Evolutionary conservation across 306 rosid species (phyloP).

Genomic region (Castanospermum australe): DNA sequence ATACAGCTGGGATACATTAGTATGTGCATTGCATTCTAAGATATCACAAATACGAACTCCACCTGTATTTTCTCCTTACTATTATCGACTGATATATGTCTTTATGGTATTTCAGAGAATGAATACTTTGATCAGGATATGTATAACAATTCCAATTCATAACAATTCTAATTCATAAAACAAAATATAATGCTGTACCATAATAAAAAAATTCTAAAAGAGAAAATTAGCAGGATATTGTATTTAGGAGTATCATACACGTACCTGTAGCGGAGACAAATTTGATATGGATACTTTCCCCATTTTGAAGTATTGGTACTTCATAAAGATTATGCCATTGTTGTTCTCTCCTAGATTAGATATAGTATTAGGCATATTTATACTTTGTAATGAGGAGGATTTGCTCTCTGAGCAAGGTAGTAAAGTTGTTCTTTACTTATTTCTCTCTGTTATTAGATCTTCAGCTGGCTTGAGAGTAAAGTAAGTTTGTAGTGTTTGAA

Average conservation of each 20-base stretch:
- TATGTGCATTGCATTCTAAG: background rate
- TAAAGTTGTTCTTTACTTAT: background rate
- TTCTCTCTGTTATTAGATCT: background rate
- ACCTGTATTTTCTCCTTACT: background rate
- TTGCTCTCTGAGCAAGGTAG: background rate
- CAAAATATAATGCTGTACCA: background rate
- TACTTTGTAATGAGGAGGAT: background rate
- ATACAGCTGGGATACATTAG: background rate
- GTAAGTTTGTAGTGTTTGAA: background rate
- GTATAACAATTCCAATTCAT: too few relatives aligned
- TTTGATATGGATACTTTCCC: background rate
- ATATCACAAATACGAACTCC: background rate
- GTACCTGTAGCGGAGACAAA: background rate
- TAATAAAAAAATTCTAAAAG: background rate
- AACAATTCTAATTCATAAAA: background rate
- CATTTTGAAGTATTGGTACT: background rate
- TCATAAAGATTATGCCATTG: background rate
- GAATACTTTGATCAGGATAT: background rate
- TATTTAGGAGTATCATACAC: background rate
- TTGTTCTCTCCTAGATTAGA: background rate
- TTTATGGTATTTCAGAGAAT: background rate
- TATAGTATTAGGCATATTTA: background rate
- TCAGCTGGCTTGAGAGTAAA: background rate
- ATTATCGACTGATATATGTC: background rate
- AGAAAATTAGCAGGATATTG: background rate